Evolutionary conservation across 2,329 filamentous ascomycete species (phyloP), one percentile per base, ranked within the genome.

Genomic region (Fusarium haematococcum): DNA sequence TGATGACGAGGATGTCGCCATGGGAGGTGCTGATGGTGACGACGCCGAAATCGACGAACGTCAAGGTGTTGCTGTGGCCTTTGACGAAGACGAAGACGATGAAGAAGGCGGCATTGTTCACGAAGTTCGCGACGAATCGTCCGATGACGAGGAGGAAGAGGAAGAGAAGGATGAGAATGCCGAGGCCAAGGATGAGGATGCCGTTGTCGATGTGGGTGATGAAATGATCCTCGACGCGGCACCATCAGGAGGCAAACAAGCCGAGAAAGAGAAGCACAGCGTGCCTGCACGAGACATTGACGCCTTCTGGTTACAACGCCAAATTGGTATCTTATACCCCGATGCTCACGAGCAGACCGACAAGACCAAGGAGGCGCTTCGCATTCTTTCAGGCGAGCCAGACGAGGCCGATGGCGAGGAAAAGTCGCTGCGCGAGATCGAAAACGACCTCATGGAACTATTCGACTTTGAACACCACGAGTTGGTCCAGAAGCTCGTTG

Each of bases 391-490:
- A 33, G 95, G 94, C 52, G 89, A 93, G 72, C 88, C 91, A 4
- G 93, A 92, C 25, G 90, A 91, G 77, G 82, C 84, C 60, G 92
- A 93, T 65, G 95, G 93, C 18, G 92, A 96, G 69, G 95, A 97
- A 79, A 95, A 94, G 82, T 89, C 94, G 16, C 87, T 98, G 33
- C 92, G 96, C 78, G 96, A 99, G 79, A 95, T 98, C 65, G 97
- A 99, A 80, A 99, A 99, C 82, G 97, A 99, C 73, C 88, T 99
- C 67, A 98, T 98, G 94, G 97, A 98, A 79, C 89, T 99, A 0
- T 98, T 99, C 78, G 97, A 99, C 79, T 99, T 97, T 79, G 96
- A 98, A 79, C 94, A 98, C 79, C 95, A 97, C 70, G 95, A 98
- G 74, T 88, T 98, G 64, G 97, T 98, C 30, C 92, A 94, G 74